These are phyloP conservation scores for Dichotomopilus funicola DNA, from an alignment of 2,329 filamentous ascomycete species.

Conservation along the genomic window DNA sequence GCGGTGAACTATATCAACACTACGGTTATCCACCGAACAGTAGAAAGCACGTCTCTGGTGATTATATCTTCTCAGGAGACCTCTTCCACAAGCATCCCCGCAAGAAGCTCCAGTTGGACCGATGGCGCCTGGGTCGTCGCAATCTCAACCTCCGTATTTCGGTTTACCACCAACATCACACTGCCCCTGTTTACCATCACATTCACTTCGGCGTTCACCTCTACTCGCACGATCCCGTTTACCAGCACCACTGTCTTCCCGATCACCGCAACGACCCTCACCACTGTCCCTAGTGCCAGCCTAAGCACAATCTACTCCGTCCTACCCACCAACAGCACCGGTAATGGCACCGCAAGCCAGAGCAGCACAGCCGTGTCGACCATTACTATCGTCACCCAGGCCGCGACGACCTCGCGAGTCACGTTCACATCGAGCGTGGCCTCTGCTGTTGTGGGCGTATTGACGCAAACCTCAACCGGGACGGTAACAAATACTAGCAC, in stretches of 20 bases:
- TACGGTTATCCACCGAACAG: background rate
- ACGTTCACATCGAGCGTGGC: conserved; percentile 5
- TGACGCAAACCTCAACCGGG: background rate
- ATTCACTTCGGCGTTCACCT: conserved; percentile 7
- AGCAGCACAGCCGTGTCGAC: conserved; percentile 1
- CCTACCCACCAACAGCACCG: conserved; percentile 4
- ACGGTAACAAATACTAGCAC: conserved; percentile 10
- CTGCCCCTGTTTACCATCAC: conserved; percentile 5
- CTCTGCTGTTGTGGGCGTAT: background rate
- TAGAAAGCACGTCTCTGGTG: no score
- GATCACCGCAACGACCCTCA: conserved; percentile 1
- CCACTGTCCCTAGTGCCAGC: background rate
- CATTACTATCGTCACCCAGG: background rate
- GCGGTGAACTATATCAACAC: background rate
- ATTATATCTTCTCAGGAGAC: background rate
- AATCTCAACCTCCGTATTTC: conserved; percentile 9
- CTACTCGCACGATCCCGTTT: background rate
- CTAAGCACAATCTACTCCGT: conserved; percentile 7
- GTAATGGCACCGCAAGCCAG: background rate
- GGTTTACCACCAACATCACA: conserved; percentile 16
- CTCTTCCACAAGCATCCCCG: background rate
- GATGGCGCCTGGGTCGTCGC: conserved; percentile 10
- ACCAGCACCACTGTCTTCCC: conserved; percentile 4
- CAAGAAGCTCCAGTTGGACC: background rate
- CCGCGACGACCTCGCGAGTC: background rate